These are phyloP conservation scores for Plasmodium gonderi DNA, from an alignment of 169 alveolate species.

Conservation along the genomic window DNA sequence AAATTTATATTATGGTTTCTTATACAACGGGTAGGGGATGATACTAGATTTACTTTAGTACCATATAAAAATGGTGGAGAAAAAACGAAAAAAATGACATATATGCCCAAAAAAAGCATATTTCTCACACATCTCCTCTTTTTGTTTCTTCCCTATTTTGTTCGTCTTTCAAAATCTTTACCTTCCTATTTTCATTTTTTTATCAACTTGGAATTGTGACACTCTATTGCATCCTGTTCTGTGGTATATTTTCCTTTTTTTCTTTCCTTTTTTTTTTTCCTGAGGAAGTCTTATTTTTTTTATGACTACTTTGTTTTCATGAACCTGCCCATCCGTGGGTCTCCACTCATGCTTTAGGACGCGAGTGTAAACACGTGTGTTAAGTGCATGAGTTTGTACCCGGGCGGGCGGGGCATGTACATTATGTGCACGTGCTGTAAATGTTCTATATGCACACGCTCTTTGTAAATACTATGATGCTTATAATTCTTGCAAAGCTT, in stretches of 20 bases:
- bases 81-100: background rate
- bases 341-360: no score
- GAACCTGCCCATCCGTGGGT: background rate
- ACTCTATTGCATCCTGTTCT: background rate
- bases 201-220: no score
- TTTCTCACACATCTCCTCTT: constrained; percentile 14
- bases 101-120: constrained; percentile 47
- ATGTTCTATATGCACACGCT: no score
- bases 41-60: background rate
- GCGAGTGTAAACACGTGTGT: no score
- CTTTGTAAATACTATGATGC: no score
- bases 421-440: no score
- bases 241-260: background rate
- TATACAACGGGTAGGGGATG: background rate
- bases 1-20: constrained; percentile 9
- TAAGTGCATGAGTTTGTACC: no score
- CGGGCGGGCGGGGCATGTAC: no score
- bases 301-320: background rate
- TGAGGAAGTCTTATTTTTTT: background rate
- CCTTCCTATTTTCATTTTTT: background rate
- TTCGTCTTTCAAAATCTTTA: background rate
- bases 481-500: no score
- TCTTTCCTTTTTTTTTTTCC: background rate
- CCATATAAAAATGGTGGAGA: background rate
- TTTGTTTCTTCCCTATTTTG: background rate